Evolutionary conservation across 805 yeast genomes (phyloP).

Genomic region (Metschnikowia lochheadii): DNA sequence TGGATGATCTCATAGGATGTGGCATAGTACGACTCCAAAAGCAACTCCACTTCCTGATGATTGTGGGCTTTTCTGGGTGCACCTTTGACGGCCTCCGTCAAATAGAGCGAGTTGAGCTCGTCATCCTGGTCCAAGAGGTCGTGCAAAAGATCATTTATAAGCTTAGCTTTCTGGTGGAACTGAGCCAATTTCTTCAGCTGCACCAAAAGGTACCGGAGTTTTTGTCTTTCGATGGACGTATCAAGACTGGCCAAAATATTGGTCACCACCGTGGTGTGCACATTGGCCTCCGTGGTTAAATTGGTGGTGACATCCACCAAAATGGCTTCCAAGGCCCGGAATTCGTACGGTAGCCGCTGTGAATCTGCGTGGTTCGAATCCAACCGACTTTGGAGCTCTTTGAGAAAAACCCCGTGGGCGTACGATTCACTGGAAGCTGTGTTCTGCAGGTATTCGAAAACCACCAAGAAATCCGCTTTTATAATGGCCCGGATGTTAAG

Average conservation of each 20-base stretch:
- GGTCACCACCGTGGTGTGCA: conserved; percentile 70
- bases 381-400: conserved; percentile 39
- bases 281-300: conserved; percentile 80
- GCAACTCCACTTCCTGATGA: conserved; percentile 84
- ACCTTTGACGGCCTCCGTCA: conserved; percentile 56
- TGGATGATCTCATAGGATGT: conserved; percentile 95
- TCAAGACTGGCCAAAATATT: conserved; percentile 77
- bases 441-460: conserved; percentile 34
- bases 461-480: conserved; percentile 47
- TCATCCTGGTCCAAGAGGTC: conserved; percentile 87
- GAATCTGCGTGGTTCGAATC: conserved; percentile 26
- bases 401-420: conserved; percentile 40
- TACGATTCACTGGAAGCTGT: conserved; percentile 40
- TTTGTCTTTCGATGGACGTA: conserved; percentile 72
- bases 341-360: conserved; percentile 67
- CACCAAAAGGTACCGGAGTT: conserved; percentile 70
- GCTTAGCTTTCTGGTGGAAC: conserved; percentile 76
- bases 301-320: conserved; percentile 75
- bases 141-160: conserved; percentile 80
- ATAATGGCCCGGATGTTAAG: conserved; percentile 50
- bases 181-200: conserved; percentile 82
- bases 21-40: conserved; percentile 84
- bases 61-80: conserved; percentile 50
- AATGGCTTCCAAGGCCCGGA: conserved; percentile 85
- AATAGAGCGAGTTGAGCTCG: conserved; percentile 73